Conservation (phyloP, 345 rosid species). For the Kandelia obovata region DNA sequence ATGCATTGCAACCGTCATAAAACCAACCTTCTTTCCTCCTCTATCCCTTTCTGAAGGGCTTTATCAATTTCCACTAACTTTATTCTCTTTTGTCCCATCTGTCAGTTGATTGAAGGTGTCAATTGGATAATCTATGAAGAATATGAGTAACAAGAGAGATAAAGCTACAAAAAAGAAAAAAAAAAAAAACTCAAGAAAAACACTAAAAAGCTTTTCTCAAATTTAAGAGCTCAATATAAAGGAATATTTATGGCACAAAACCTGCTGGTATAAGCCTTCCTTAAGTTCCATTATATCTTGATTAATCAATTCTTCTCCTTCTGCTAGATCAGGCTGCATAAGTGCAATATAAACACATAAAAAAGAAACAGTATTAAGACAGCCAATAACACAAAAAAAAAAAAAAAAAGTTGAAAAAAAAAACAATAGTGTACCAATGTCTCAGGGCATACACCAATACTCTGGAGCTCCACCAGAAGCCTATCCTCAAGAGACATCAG, state of each 20-base stretch:
- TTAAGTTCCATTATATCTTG: conserved; percentile 64
- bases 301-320: conserved; percentile 60
- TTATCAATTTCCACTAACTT: conserved; percentile 55
- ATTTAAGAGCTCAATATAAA: conserved; percentile 1
- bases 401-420: neutral
- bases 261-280: conserved; percentile 73
- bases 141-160: neutral
- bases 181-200: neutral
- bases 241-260: conserved; percentile 17
- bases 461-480: conserved; percentile 76
- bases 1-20: conserved; percentile 9
- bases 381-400: neutral
- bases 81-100: conserved; percentile 62
- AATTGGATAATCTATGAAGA: neutral
- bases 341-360: conserved; percentile 8
- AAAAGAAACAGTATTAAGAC: neutral
- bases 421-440: conserved; percentile 51
- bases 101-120: conserved; percentile 24
- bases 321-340: conserved; percentile 86
- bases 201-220: neutral
- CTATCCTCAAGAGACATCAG: conserved; percentile 69
- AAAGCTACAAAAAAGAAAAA: conserved; percentile 1
- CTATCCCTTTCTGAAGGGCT: conserved; percentile 48
- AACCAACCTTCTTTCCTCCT: conserved; percentile 59
- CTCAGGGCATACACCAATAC: conserved; percentile 84